These are phyloP conservation scores for Metahyphopichia silvanorum DNA, from an alignment of 805 yeast genomes.

Conservation along the genomic window DNA sequence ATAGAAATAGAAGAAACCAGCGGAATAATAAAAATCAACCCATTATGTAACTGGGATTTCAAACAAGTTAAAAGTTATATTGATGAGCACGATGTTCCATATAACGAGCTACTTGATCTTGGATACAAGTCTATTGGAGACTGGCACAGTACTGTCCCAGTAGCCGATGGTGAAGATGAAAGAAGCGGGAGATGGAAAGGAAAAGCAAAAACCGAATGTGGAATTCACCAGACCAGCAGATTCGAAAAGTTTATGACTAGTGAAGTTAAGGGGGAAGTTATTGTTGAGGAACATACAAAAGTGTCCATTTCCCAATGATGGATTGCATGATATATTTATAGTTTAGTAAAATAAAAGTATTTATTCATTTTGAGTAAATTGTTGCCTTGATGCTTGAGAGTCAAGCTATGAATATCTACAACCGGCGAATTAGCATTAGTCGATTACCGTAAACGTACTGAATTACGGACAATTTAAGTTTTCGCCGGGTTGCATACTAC, in stretches of 20 bases:
- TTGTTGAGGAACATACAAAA: too few species aligned
- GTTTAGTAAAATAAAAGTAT: neutral
- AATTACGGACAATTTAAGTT: too few species aligned
- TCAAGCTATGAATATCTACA: too few species aligned
- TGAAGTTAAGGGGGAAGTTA: too few species aligned
- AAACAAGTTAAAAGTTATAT: conserved; percentile 67
- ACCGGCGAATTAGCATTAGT: too few species aligned
- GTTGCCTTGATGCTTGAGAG: too few species aligned
- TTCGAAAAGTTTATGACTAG: conserved; percentile 64
- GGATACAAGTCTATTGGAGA: conserved; percentile 95
- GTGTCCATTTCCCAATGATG: neutral
- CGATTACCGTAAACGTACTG: too few species aligned
- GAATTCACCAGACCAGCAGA: conserved; percentile 80
- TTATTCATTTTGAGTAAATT: neutral
- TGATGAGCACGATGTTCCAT: conserved; percentile 71
- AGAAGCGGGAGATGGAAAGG: conserved; percentile 98
- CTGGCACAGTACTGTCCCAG: conserved; percentile 92
- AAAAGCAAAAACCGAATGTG: conserved; percentile 88
- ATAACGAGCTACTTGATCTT: conserved; percentile 74
- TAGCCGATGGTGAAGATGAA: conserved; percentile 88
- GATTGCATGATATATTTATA: neutral
- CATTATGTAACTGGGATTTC: conserved; percentile 82
- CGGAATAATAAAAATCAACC: conserved; percentile 82
- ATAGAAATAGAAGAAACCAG: conserved; percentile 71
- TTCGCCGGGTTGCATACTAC: too few species aligned